Evolutionary conservation across 164 flowering plant species (phyloP).

Genomic region (Stephania japonica): DNA sequence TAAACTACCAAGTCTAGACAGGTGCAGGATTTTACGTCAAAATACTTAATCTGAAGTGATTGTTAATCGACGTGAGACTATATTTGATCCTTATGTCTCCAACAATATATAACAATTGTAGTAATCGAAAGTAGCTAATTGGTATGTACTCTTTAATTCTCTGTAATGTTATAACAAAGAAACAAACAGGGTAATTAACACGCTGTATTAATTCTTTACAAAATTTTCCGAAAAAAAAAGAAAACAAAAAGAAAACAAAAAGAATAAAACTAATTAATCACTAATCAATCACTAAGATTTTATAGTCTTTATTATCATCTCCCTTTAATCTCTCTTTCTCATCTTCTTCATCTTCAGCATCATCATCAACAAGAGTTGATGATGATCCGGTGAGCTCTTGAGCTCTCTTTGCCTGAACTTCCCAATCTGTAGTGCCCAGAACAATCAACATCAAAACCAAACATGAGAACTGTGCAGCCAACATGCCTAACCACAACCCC

Average conservation of each 20-base stretch:
- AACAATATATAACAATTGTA: no score
- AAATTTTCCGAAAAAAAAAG: not conserved
- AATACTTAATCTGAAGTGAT: no score
- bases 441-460: conserved; percentile 48
- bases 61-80: no score
- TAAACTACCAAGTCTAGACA: no score
- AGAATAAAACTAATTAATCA: conserved; percentile 2
- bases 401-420: conserved; percentile 41
- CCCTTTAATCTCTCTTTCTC: conserved; percentile 11
- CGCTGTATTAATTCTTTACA: not conserved
- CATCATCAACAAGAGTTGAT: not conserved
- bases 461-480: conserved; percentile 62
- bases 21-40: no score
- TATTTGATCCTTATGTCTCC: no score
- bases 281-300: not conserved
- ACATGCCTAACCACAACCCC: conserved; percentile 67
- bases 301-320: not conserved
- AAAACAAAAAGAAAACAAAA: not conserved
- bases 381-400: conserved; percentile 34
- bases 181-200: no score
- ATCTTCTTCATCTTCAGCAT: conserved; percentile 9
- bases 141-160: no score
- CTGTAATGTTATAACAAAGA: no score
- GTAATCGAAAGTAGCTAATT: no score
- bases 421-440: conserved; percentile 55